Evolutionary conservation across 2,329 filamentous ascomycete species (phyloP).

Genomic region (Colletotrichum costaricense): DNA sequence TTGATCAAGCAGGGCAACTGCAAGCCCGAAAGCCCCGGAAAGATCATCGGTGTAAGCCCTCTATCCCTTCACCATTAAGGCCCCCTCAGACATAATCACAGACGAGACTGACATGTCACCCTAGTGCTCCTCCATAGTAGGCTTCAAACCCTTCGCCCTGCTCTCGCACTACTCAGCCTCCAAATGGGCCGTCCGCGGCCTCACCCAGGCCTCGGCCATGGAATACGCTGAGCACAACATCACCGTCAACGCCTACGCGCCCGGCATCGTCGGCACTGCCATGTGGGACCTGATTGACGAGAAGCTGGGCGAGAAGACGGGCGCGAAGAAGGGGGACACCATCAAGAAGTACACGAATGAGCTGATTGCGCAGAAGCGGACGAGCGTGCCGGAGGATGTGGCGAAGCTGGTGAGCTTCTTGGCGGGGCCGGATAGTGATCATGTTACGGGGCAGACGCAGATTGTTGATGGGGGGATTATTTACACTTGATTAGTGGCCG

Average conservation of each 20-base stretch:
- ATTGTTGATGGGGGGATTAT: constrained; percentile 66
- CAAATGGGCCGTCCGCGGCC: constrained; percentile 75
- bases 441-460: constrained; percentile 74
- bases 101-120: neutral
- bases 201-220: constrained; percentile 72
- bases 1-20: constrained; percentile 66
- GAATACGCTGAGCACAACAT: constrained; percentile 73
- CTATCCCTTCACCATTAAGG: neutral
- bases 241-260: constrained; percentile 75
- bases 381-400: constrained; percentile 72
- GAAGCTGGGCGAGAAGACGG: constrained; percentile 56
- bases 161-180: constrained; percentile 72
- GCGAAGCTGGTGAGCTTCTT: constrained; percentile 72
- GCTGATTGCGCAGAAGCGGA: constrained; percentile 66
- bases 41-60: constrained; percentile 56
- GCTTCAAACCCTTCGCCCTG: constrained; percentile 68
- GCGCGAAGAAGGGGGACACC: constrained; percentile 54
- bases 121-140: constrained; percentile 60
- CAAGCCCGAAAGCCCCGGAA: constrained; percentile 47
- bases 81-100: neutral
- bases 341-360: constrained; percentile 66
- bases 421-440: constrained; percentile 68
- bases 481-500: neutral
- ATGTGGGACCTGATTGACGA: constrained; percentile 79
- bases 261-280: constrained; percentile 73